Base-by-base conservation (phyloP, 2,329 filamentous ascomycete genomes). In the Elsinoe perseae region DNA sequence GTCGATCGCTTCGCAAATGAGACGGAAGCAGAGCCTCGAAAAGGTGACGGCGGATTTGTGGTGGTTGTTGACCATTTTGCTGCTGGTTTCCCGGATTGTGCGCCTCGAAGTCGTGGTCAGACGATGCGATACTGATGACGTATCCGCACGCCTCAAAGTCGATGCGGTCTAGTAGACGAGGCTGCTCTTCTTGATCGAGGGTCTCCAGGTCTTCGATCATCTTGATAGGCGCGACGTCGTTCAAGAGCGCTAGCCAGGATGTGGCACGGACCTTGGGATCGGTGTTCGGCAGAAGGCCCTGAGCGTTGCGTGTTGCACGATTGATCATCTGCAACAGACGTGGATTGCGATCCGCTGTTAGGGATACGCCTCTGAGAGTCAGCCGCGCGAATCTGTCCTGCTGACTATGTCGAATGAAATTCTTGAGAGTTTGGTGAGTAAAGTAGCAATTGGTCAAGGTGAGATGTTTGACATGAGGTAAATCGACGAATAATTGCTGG, bases 391-490 rank as follows among this genome's bases (percentile, higher is more conserved):
- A 67, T 1, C 67, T 72, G 6, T 69, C 65, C 4, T 70, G 64
- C 18, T 75, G 72, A 66, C 83, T 78, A 3, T 68, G 65, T 2
- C 70, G 69, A 57, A 83, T 69, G 53, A 83, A 74, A 9, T 75
- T 70, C 28, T 77, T 64, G 28, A 87, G 72, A 1, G 82, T 73
- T 38, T 77, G 72, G 0, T 85, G 84, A 2, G 78, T 78, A 10
- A 82, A 72, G 83, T 84, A 88, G 69, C 84, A 87, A 62, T 88
- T 88, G 61, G 80, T 80, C 7, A 88, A 70, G 0, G 78, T 83
- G 2, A 89, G 67, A 50, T 81, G 72, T 58, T 80, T 73, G 21
- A 87, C 67, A 62, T 80, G 68, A 2, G 79, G 80, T 43, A 89
- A 75, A 1, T 67, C 66, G n/a, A 84, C 65, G 4, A 83, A 21